These are phyloP conservation scores for Lumnitzera racemosa DNA, from an alignment of 345 rosid genomes.

Conservation along the genomic window DNA sequence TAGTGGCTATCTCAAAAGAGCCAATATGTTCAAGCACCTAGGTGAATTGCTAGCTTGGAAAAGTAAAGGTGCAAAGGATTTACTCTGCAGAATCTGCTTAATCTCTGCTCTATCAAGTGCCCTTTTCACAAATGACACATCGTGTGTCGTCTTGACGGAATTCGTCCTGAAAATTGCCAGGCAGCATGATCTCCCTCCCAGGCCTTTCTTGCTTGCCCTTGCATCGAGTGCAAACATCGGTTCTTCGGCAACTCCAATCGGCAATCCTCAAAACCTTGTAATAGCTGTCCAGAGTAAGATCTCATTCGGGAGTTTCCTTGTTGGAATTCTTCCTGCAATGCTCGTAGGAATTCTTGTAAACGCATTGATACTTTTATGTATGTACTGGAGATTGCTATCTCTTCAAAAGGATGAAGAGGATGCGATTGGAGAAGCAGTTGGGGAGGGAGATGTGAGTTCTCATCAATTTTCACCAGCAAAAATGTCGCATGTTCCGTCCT, in stretches of 20 bases:
- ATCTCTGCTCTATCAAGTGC: conserved; percentile 80
- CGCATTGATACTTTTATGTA: conserved; percentile 41
- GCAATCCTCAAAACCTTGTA: conserved; percentile 87
- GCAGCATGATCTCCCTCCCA: conserved; percentile 75
- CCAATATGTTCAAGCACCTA: conserved; percentile 73
- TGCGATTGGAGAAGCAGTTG: conserved; percentile 25
- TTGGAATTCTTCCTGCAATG: conserved; percentile 71
- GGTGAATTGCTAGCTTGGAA: conserved; percentile 67
- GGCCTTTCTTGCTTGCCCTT: conserved; percentile 69
- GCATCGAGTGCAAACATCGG: conserved; percentile 89
- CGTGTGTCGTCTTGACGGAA: conserved; percentile 75
- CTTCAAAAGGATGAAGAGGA: conserved; percentile 52
- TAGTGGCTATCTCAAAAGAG: conserved; percentile 68
- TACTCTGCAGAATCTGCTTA: conserved; percentile 60
- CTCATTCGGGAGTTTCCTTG: conserved; percentile 53
- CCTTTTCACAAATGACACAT: conserved; percentile 79
- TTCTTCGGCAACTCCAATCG: conserved; percentile 79
- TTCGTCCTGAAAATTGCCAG: conserved; percentile 78
- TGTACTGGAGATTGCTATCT: conserved; percentile 73
- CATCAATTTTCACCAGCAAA: conserved; percentile 66
- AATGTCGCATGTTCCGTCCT: conserved; percentile 34
- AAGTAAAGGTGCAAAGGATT: conserved; percentile 69
- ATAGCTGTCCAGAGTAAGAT: conserved; percentile 70
- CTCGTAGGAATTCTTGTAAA: conserved; percentile 53
- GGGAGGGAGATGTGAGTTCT: conserved; percentile 40